Evolutionary conservation across 208 protist genomes (phyloP).

Genomic region (Wallacemonas rigidus): DNA sequence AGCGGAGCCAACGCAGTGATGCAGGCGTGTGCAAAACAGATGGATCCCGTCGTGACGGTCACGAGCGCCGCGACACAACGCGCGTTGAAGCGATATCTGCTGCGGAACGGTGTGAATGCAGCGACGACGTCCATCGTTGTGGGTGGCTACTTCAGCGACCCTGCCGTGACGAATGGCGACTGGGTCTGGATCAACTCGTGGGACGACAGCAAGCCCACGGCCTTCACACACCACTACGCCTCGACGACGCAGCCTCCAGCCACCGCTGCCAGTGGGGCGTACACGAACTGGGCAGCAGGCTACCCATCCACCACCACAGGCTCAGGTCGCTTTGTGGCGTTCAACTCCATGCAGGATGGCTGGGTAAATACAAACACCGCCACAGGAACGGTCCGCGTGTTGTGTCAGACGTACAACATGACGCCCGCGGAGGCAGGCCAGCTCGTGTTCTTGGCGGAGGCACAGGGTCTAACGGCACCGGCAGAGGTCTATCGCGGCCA

Average conservation of each 20-base stretch:
- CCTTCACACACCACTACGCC: slow-evolving; percentile 1
- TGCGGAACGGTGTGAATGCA: background rate
- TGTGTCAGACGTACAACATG: slow-evolving; percentile 8
- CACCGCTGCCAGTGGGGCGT: background rate
- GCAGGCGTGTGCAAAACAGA: background rate
- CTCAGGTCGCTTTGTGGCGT: slow-evolving; percentile 5
- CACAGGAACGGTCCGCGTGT: background rate
- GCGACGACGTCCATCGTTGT: background rate
- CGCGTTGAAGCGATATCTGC: slow-evolving; percentile 7
- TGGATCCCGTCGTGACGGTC: slow-evolving; percentile 12
- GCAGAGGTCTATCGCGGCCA: background rate
- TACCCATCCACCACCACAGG: background rate
- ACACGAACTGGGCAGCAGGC: slow-evolving; percentile 8
- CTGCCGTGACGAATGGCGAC: background rate
- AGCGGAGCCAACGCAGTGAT: background rate
- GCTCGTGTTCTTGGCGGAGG: background rate
- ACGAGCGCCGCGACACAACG: background rate
- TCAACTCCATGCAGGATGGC: background rate
- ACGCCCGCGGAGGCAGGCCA: background rate
- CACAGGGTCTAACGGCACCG: background rate
- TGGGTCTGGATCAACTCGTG: slow-evolving; percentile 2
- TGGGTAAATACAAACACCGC: background rate
- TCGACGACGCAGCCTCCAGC: background rate
- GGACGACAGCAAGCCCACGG: background rate
- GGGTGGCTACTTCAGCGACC: slow-evolving; percentile 4